phyloP scores from a whole-genome alignment of 2,329 filamentous ascomycete genomes.

The Pseudophaeomoniella oleicola region DNA sequence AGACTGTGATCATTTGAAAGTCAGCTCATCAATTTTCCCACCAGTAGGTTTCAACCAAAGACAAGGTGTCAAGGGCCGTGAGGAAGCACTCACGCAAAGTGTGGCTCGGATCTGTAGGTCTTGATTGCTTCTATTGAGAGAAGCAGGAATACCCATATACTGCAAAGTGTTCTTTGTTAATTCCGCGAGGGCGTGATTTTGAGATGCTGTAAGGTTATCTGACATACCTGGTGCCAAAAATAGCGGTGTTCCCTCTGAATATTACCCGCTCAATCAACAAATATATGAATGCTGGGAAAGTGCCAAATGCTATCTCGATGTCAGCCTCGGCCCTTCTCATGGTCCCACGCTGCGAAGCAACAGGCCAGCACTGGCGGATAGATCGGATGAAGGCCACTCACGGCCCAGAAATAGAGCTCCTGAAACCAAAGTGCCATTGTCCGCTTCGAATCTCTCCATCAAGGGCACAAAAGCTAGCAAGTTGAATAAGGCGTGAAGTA shows the following conservation, averaged over 20 bases:
- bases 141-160: conserved; percentile 85
- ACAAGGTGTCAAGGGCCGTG: no score
- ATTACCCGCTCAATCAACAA: conserved; percentile 62
- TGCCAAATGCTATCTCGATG: conserved; percentile 50
- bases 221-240: conserved; percentile 71
- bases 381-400: no score
- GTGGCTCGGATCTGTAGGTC: conserved; percentile 67
- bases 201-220: no score
- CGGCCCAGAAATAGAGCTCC: conserved; percentile 79
- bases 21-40: not conserved
- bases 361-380: no score
- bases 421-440: conserved; percentile 83
- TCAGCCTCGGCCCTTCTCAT: no score
- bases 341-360: no score
- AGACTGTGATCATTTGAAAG: conserved; percentile 25
- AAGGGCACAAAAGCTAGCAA: conserved; percentile 69
- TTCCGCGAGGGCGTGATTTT: no score
- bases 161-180: conserved; percentile 23
- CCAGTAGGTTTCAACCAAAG: no score
- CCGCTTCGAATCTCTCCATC: conserved; percentile 82
- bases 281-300: conserved; percentile 70
- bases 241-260: conserved; percentile 53
- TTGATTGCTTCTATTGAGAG: conserved; percentile 75
- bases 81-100: conserved; percentile 50
- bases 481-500: conserved; percentile 72